Evolutionary conservation across 352 stramenopile genomes (phyloP), one percentile per base, ranked within the genome.

Genomic region (Phytopythium aichiense): DNA sequence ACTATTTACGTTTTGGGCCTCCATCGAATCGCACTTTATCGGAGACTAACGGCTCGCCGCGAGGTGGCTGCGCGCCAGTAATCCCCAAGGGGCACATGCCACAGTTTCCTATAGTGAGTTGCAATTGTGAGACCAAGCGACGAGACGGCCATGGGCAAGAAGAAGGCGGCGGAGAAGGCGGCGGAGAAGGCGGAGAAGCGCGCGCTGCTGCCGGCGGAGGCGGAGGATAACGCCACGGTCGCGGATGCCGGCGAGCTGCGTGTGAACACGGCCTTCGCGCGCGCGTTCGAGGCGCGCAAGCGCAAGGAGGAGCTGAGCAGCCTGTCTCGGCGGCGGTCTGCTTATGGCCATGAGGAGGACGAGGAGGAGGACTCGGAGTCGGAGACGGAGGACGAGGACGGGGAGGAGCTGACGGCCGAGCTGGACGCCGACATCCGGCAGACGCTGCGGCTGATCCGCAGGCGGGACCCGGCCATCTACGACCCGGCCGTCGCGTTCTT

Each of bases 391-490:
- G 88, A 81, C 5, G 87, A 95, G 60, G 87, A 95, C 59, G 87
- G 81, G 38, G 85, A 93, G 59, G 73, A 91, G 59, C 74, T 95
- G 30, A 94, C 84, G 30, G 58, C 53, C 30, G 78, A 84, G 49
- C 56, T 95, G 62, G 87, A 95, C 56, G 73, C 68, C 9, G 84
- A 93, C 54, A 95, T 95, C 56, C 74, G 64, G 58, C 86, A 87
- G 71, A 95, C 87, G 58, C 70, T 99, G 22, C 86, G 89, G 50
- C 81, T 97, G 22, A 92, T 99, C 57, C 89, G 91, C 56, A 93
- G 81, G 35, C 94, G 89, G 58, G 92, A 98, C 70, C 90, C 89
- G 50, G 74, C 78, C 53, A 97, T 98, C 58, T 98, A 98, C 74
- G 89, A 98, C 74, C 67, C 76, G 35, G 87, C 79, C 42, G 84